These are phyloP conservation scores for Alectoria sarmentosa DNA, from an alignment of 495 filamentous ascomycete species.

Conservation along the genomic window DNA sequence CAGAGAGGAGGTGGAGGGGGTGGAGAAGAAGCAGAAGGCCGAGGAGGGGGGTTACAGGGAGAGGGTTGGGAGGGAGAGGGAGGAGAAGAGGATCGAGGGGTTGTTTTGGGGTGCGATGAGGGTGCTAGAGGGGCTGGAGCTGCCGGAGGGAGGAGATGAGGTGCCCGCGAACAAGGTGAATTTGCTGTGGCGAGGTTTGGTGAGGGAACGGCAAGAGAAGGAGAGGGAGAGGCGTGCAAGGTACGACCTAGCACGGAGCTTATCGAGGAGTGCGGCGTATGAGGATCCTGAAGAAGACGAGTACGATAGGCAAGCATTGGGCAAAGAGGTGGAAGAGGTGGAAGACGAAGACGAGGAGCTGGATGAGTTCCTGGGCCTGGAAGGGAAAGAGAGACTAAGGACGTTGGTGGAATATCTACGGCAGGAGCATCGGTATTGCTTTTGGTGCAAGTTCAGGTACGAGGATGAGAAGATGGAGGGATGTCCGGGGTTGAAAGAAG, in stretches of 20 bases:
- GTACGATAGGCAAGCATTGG: constrained; percentile 51
- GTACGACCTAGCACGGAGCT: constrained; percentile 52
- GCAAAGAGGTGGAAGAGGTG: constrained; percentile 57
- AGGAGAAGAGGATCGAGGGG: constrained; percentile 60
- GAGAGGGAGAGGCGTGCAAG: constrained; percentile 63
- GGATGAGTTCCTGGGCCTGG: constrained; percentile 70
- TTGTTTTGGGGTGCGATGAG: constrained; percentile 70
- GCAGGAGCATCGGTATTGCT: constrained; percentile 73
- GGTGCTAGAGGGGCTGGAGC: constrained; percentile 68
- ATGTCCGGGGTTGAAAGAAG: constrained; percentile 84
- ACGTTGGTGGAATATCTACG: constrained; percentile 63
- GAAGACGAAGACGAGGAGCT: constrained; percentile 82
- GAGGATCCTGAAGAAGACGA: constrained; percentile 47
- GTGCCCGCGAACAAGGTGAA: constrained; percentile 55
- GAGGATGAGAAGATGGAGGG: constrained; percentile 67
- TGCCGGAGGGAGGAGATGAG: constrained; percentile 31
- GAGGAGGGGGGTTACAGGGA: constrained; percentile 72
- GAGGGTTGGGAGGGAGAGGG: constrained; percentile 61
- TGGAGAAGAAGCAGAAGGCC: constrained; percentile 53
- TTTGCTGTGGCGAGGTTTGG: constrained; percentile 70
- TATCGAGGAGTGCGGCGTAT: constrained; percentile 45
- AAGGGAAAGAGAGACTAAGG: constrained; percentile 53
- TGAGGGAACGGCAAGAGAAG: constrained; percentile 58
- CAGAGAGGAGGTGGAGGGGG: constrained; percentile 51
- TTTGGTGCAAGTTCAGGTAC: constrained; percentile 91